Evolutionary conservation across 352 stramenopile species (phyloP).

Genomic region (Globisporangium acanthophoron): DNA sequence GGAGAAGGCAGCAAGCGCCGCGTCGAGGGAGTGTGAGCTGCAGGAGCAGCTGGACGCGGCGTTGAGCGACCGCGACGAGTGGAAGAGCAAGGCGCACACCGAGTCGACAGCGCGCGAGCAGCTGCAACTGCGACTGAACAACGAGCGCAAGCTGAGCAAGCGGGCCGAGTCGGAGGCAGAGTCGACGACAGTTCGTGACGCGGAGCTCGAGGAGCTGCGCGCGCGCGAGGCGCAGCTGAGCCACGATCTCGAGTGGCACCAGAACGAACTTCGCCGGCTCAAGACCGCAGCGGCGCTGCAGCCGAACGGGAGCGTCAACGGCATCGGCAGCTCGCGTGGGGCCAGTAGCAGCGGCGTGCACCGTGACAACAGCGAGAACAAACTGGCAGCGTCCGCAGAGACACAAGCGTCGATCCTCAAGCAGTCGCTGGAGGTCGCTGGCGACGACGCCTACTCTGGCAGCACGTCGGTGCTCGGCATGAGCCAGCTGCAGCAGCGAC

Average conservation of each 20-base stretch:
- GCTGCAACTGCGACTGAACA: conserved; percentile 25
- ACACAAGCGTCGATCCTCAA: conserved; percentile 61
- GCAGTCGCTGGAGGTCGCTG: conserved; percentile 36
- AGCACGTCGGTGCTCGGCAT: conserved; percentile 64
- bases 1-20: conserved; percentile 22
- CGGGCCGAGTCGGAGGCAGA: conserved; percentile 8
- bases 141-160: conserved; percentile 6
- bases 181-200: conserved; percentile 6
- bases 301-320: neutral
- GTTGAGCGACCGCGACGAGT: conserved; percentile 47
- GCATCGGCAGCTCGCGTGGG: neutral
- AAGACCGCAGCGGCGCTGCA: conserved; percentile 15
- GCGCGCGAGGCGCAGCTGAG: conserved; percentile 40
- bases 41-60: conserved; percentile 33
- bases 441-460: conserved; percentile 20
- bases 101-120: conserved; percentile 33
- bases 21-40: conserved; percentile 33
- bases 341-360: neutral
- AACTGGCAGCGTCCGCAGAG: conserved; percentile 12
- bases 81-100: conserved; percentile 29
- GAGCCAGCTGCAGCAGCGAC: conserved; percentile 67
- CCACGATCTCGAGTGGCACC: conserved; percentile 57
- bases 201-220: conserved; percentile 36
- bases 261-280: conserved; percentile 46
- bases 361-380: conserved; percentile 13